Conservation (phyloP, 495 filamentous ascomycete species). For the Filosporella fistucella region DNA sequence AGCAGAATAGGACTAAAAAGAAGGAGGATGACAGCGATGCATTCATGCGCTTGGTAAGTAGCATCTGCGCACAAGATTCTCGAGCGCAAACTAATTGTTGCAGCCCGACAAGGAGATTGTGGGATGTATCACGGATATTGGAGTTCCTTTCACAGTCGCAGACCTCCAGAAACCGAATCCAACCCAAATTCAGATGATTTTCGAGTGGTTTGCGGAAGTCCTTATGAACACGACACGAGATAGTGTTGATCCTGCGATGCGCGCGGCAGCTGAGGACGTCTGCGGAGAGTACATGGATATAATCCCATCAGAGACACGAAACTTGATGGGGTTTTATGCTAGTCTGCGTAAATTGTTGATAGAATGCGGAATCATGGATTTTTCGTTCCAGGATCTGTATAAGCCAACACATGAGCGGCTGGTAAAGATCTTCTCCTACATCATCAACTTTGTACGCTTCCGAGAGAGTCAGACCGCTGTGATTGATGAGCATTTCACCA, state of each 20-base stretch:
- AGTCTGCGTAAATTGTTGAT: constrained; percentile 69
- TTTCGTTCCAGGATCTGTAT: constrained; percentile 84
- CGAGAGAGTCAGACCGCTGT: constrained; percentile 81
- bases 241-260: constrained; percentile 91
- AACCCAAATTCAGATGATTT: constrained; percentile 89
- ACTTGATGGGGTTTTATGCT: constrained; percentile 89
- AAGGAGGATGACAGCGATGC: constrained; percentile 81
- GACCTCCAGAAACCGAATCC: constrained; percentile 93
- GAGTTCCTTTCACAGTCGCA: constrained; percentile 78
- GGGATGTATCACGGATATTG: constrained; percentile 94
- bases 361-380: constrained; percentile 90
- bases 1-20: constrained; percentile 60
- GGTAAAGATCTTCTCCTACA: constrained; percentile 86
- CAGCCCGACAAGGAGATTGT: constrained; percentile 79
- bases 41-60: constrained; percentile 76
- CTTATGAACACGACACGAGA: constrained; percentile 88
- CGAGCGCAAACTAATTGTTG: constrained; percentile 23
- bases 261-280: constrained; percentile 79
- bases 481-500: constrained; percentile 91
- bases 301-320: constrained; percentile 79
- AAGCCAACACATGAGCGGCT: constrained; percentile 84
- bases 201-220: constrained; percentile 94
- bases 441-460: constrained; percentile 98
- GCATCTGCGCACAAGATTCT: not conserved
- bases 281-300: constrained; percentile 76